A percentile compares a stretch with the other conserved stretches of the same genome.
phyloP scores from a whole-genome alignment of 2,329 filamentous ascomycete species.

The Diaporthe destruens region DNA sequence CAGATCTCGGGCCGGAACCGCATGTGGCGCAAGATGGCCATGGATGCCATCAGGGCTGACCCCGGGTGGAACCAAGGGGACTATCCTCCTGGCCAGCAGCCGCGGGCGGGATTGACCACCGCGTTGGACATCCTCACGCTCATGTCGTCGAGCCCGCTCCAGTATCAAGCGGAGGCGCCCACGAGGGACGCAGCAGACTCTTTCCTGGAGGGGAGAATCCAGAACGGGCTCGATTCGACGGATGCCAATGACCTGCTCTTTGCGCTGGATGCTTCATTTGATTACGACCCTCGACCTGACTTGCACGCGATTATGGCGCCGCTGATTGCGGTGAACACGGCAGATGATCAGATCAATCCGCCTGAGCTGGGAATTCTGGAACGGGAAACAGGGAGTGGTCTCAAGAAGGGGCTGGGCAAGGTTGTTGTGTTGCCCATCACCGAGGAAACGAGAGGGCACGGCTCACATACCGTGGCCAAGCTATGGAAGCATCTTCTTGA shows the following conservation, averaged over 20 bases:
- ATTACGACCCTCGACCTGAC: slow-evolving; percentile 46
- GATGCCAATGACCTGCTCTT: slow-evolving; percentile 46
- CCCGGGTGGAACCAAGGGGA: slow-evolving; percentile 44
- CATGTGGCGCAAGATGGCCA: slow-evolving; percentile 46
- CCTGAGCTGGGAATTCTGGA: slow-evolving; percentile 47
- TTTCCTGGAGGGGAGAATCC: slow-evolving; percentile 43
- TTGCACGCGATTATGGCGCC: slow-evolving; percentile 44
- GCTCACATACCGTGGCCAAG: slow-evolving; percentile 43
- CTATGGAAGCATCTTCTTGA: slow-evolving; percentile 41
- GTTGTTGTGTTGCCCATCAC: slow-evolving; percentile 42
- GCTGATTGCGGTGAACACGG: slow-evolving; percentile 47
- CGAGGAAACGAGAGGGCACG: slow-evolving; percentile 42
- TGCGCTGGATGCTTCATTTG: slow-evolving; percentile 44
- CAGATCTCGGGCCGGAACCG: slow-evolving; percentile 46
- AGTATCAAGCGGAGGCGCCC: slow-evolving; percentile 44
- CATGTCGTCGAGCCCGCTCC: slow-evolving; percentile 45
- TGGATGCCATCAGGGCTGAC: slow-evolving; percentile 44
- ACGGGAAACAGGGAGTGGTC: slow-evolving; percentile 10
- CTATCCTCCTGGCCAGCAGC: slow-evolving; percentile 42
- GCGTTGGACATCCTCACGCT: slow-evolving; percentile 44
- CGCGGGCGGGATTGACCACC: slow-evolving; percentile 40
- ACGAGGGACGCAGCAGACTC: slow-evolving; percentile 43
- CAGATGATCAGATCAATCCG: slow-evolving; percentile 48
- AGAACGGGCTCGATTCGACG: slow-evolving; percentile 9
- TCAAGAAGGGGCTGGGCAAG: slow-evolving; percentile 38